Evolutionary conservation across 1,139 yeast genomes (phyloP).

Genomic region (Sugiyamaella neomexicana): DNA sequence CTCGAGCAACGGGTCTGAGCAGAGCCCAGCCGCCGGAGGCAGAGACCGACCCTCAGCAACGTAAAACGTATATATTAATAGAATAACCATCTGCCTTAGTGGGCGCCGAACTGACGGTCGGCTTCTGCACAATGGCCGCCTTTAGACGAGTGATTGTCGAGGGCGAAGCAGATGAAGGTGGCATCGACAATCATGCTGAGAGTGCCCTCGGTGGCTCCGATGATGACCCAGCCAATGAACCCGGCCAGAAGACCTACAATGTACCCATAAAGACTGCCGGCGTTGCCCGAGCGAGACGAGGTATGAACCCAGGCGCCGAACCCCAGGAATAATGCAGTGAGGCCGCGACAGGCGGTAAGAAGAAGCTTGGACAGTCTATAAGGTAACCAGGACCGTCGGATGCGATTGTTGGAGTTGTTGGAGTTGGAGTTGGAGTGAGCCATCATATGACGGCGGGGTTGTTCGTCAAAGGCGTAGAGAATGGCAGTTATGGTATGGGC

Average conservation of each 20-base stretch:
- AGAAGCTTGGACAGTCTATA: slow-evolving; percentile 43
- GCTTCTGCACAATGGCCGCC: slow-evolving; percentile 42
- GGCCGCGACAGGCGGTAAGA: slow-evolving; percentile 42
- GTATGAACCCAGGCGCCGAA: slow-evolving; percentile 46
- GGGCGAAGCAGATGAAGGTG: slow-evolving; percentile 41
- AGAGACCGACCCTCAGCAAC: too few species aligned
- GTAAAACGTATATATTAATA: too few species aligned
- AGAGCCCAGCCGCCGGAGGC: too few species aligned
- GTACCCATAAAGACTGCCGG: slow-evolving; percentile 44
- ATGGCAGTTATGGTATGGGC: slow-evolving; percentile 37
- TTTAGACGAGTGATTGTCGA: slow-evolving; percentile 36
- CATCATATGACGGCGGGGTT: not conserved
- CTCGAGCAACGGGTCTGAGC: too few species aligned
- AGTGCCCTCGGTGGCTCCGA: slow-evolving; percentile 47
- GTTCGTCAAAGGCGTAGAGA: slow-evolving; percentile 21
- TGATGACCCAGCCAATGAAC: slow-evolving; percentile 46
- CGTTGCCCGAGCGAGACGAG: slow-evolving; percentile 35
- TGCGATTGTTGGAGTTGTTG: slow-evolving; percentile 13
- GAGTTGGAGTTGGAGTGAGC: not conserved
- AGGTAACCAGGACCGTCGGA: slow-evolving; percentile 34
- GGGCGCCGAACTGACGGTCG: slow-evolving; percentile 36
- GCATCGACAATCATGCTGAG: slow-evolving; percentile 45
- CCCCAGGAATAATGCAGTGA: slow-evolving; percentile 43
- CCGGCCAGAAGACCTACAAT: slow-evolving; percentile 44
- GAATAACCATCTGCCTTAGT: not conserved